Conservation (phyloP, 306 rosid species). For the Argentina anserina region DNA sequence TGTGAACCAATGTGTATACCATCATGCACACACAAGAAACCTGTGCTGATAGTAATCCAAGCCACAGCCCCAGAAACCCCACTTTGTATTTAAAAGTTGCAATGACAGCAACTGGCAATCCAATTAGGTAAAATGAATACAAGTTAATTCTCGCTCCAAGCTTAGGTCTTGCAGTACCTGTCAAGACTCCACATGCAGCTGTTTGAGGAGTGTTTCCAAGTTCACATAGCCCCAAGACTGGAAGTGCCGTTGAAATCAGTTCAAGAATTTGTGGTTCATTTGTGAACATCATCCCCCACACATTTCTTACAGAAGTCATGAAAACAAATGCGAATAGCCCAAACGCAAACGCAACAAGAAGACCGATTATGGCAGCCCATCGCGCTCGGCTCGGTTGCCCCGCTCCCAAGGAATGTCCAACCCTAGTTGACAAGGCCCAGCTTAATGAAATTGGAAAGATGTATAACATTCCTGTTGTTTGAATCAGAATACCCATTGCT, state of each 20-base stretch:
- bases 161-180: conserved; percentile 73
- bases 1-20: conserved; percentile 47
- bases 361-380: conserved; percentile 58
- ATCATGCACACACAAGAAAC: conserved; percentile 66
- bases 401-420: conserved; percentile 78
- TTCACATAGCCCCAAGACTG: conserved; percentile 78
- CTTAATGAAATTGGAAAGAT: conserved; percentile 65
- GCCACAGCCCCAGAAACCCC: conserved; percentile 79
- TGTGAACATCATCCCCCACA: conserved; percentile 66
- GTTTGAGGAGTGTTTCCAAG: conserved; percentile 78
- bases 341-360: conserved; percentile 36
- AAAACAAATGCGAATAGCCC: conserved; percentile 47
- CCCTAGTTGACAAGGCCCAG: conserved; percentile 55
- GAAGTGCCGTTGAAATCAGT: conserved; percentile 50
- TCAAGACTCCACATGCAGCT: conserved; percentile 68
- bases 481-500: conserved; percentile 91
- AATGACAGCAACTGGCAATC: conserved; percentile 63
- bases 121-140: conserved; percentile 73
- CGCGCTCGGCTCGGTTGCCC: conserved; percentile 60
- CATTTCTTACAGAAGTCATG: conserved; percentile 34
- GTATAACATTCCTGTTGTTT: conserved; percentile 74
- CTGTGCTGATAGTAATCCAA: conserved; percentile 79
- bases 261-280: conserved; percentile 61
- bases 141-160: conserved; percentile 78
- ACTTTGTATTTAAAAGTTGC: conserved; percentile 39